These are phyloP conservation scores for Eimeria sp. DNA, from an alignment of 169 alveolate species.

Conservation along the genomic window DNA sequence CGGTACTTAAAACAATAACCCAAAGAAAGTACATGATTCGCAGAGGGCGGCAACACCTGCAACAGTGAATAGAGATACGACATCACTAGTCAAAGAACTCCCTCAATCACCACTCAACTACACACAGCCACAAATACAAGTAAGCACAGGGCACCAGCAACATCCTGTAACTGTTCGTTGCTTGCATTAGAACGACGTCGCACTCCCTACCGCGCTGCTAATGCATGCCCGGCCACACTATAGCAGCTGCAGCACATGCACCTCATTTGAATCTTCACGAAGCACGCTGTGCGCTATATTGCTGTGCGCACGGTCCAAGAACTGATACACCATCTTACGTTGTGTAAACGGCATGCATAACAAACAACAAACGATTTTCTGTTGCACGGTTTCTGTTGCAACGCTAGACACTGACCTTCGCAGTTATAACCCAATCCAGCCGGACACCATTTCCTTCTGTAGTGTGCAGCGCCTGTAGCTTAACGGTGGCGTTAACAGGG, in stretches of 20 bases:
- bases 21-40: conserved; percentile 28
- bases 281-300: background rate
- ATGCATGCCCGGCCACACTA: no score
- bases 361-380: background rate
- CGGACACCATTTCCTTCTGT: conserved; percentile 61
- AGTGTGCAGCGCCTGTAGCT: conserved; percentile 82
- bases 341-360: no score
- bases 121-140: background rate
- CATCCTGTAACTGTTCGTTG: background rate
- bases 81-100: background rate
- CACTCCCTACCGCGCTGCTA: background rate
- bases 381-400: background rate
- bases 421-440: conserved; percentile 82
- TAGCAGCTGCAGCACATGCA: background rate
- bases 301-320: no score
- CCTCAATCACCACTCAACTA: background rate
- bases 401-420: conserved; percentile 65
- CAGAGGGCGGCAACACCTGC: conserved; percentile 48
- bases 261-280: background rate
- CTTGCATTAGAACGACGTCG: background rate
- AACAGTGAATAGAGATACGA: background rate
- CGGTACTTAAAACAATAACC: conserved; percentile 29
- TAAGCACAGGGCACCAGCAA: no score
- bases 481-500: conserved; percentile 69
- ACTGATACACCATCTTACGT: no score